These are phyloP conservation scores for Macadamia integrifolia DNA, from an alignment of 164 flowering plant species.

Conservation along the genomic window DNA sequence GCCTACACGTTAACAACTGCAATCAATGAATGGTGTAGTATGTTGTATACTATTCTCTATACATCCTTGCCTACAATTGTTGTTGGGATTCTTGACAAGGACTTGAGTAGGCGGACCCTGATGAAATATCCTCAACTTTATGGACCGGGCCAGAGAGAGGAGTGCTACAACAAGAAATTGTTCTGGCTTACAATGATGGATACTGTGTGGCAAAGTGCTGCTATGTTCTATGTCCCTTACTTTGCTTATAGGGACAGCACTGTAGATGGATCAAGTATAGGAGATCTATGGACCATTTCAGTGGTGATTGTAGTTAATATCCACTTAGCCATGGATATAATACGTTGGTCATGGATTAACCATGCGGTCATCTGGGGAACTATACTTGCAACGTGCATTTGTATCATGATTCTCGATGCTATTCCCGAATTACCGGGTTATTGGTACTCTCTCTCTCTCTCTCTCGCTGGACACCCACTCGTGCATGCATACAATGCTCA, in stretches of 20 bases:
- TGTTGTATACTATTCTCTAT: slow-evolving; percentile 82
- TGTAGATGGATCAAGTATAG: slow-evolving; percentile 50
- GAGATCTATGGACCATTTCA: slow-evolving; percentile 71
- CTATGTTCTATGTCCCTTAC: slow-evolving; percentile 61
- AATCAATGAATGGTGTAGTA: slow-evolving; percentile 86
- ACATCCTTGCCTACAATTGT: slow-evolving; percentile 79
- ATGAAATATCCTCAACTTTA: slow-evolving; percentile 76
- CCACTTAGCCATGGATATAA: slow-evolving; percentile 76
- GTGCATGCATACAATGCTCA: background rate
- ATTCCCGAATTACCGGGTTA: slow-evolving; percentile 45
- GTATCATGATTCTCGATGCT: slow-evolving; percentile 56
- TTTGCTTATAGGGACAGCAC: slow-evolving; percentile 49
- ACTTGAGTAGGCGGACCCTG: slow-evolving; percentile 68
- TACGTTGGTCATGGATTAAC: slow-evolving; percentile 61
- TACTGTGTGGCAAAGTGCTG: slow-evolving; percentile 88
- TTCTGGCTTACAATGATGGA: slow-evolving; percentile 85
- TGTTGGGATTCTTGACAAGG: slow-evolving; percentile 86
- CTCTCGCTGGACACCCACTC: background rate
- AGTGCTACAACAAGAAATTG: slow-evolving; percentile 57
- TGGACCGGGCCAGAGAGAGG: slow-evolving; percentile 79
- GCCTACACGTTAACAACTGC: slow-evolving; percentile 74
- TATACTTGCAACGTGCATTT: slow-evolving; percentile 53
- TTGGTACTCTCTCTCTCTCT: slow-evolving; percentile 42
- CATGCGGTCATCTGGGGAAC: slow-evolving; percentile 82
- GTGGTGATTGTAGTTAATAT: slow-evolving; percentile 60